Base-by-base conservation (phyloP, 179 eudicot species). In the Corrigiola litoralis region DNA sequence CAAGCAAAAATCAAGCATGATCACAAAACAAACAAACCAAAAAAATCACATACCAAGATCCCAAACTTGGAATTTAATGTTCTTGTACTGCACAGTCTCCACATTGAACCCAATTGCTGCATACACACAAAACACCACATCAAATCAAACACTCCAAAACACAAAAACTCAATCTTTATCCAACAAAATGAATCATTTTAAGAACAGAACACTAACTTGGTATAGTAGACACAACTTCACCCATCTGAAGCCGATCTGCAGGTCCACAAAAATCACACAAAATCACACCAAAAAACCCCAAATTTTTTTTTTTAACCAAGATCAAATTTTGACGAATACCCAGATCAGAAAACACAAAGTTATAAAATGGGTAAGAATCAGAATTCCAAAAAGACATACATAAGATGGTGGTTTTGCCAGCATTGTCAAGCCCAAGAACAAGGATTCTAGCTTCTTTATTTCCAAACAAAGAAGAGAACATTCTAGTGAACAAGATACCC, bases 211-310 rank as follows among this genome's bases (percentile, higher is more conserved):
- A 84, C 90, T 67, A 63, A 95, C 99, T 95, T 77, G 99, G 99
- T 58, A 95, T 95, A 31, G 99, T 95, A 66, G 97, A 91, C 24
- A 95, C 99, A 36, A 95, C 97, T 85, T 95, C 99, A 60, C 99
- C 99, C 99, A 95, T 91, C 87, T 95, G 99, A 63, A 95, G 89
- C 79, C 97, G 96, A 91, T 95, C 99, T 95, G 92, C n/a, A n/a
- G n/a, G n/a, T n/a, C n/a, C n/a, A n/a, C n/a, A n/a, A n/a, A 49
- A 27, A 67, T 38, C 6, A 55, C 23, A 25, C 28, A 28, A 69
- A 65, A 76, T 14, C 71, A 69, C 62, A 64, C 24, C 20, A 60
- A 18, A 51, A 55, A 23, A 20, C 68, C 42, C 47, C 36, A 59
- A 17, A n/a, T n/a, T n/a, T n/a, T n/a, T n/a, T n/a, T n/a, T n/a